Base-by-base conservation (phyloP, 1,139 yeast genomes). In the Saccharomyces hybrid region DNA sequence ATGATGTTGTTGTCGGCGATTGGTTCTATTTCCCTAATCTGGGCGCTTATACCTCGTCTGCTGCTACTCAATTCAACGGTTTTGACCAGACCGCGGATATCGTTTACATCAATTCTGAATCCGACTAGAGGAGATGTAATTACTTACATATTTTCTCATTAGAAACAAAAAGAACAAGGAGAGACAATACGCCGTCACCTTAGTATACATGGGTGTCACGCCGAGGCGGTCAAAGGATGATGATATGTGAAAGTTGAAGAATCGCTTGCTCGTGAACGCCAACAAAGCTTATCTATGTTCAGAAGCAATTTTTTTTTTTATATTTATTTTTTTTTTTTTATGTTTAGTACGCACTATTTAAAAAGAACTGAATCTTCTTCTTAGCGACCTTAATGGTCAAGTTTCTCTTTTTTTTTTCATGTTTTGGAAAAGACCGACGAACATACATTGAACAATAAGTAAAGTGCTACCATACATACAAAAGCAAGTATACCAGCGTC, bases 21-120 rank as follows among this genome's bases (percentile, higher is more conserved):
- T 93, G 98, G 98, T 72, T 93, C 57, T 88, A 84, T 72, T 91
- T 93, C 72, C 78, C 84, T 49, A 78, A 84, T 60, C 74, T 88
- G 59, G 99, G 99, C 14, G 98, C 99, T n/a, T 93, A 93, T 72
- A 91, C 98, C 11, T 77, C 86, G 41, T 88, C 93, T 48, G 97
- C 98, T 7, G 81, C 95, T 41, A 88, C 97, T 12, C 79, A 83
- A 50, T 91, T 91, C 75, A 86, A 91, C 68, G 98, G 98, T 28
- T 91, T 91, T 68, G 80, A 80, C 62, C 81, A 80, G 56, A 69
- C 71, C 24, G 84, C 88, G 42, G 77, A 79, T 48, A 83, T 84
- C 51, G 71, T 80, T 53, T 87, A 84, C 67, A 85, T 87, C 54
- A 74, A 78, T 65, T 47, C 46, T 4, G 28, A 51, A n/a, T 11